Evolutionary conservation across 2,329 filamentous ascomycete species (phyloP).

Genomic region (Aspergillus fijiensis): DNA sequence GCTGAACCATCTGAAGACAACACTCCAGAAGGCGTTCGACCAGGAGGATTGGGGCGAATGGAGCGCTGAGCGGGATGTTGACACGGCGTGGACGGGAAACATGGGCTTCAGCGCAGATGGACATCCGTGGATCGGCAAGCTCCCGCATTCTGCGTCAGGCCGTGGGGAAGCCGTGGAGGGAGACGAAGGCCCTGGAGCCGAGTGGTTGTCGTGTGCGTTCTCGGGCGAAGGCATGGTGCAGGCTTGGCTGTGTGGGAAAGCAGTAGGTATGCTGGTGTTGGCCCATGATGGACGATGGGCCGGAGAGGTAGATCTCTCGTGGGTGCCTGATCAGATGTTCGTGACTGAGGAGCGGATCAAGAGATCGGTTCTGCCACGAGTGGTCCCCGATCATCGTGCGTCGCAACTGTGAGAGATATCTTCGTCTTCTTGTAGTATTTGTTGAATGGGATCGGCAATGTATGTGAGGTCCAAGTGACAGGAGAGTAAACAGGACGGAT

Average conservation of each 20-base stretch:
- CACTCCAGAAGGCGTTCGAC: constrained; percentile 27
- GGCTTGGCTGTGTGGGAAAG: constrained; percentile 32
- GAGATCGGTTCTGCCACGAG: constrained; percentile 14
- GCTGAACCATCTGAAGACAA: constrained; percentile 29
- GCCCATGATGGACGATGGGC: constrained; percentile 13
- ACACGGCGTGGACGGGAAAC: constrained; percentile 39
- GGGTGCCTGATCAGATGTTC: constrained; percentile 32
- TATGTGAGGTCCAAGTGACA: too few species aligned
- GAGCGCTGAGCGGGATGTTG: constrained; percentile 12
- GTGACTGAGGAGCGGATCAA: constrained; percentile 26
- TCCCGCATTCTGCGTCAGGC: constrained; percentile 20
- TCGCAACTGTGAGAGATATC: neutral
- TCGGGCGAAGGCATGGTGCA: constrained; percentile 36
- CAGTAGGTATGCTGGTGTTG: constrained; percentile 28
- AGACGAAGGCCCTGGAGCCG: constrained; percentile 11
- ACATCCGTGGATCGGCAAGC: constrained; percentile 52
- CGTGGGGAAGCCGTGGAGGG: neutral
- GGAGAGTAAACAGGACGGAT: too few species aligned
- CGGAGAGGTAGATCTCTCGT: constrained; percentile 20
- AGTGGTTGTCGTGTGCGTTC: constrained; percentile 33
- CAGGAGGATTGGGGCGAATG: constrained; percentile 23
- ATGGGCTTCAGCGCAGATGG: constrained; percentile 54
- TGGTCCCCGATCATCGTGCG: neutral
- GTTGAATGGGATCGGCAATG: too few species aligned
- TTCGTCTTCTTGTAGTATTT: too few species aligned